Evolutionary conservation across 108 stramenopile genomes (phyloP), one percentile per base, ranked within the genome.

Genomic region (Cyclotella baltica): DNA sequence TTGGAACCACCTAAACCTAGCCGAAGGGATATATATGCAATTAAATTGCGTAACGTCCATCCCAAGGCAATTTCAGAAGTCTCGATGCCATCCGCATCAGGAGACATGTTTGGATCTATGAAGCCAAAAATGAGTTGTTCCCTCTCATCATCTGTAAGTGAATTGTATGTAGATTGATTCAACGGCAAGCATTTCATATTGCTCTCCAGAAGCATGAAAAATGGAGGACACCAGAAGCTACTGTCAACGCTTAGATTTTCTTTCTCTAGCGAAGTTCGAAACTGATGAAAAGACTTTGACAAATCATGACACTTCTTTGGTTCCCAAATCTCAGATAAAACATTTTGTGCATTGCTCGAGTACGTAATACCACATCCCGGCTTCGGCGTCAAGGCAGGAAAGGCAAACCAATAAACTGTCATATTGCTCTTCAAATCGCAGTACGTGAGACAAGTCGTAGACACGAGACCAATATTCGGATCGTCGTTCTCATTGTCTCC

Each of bases 361-460:
- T 83, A 83, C 29, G 62, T 51, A 40, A 71, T 67, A 0, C 66
- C 75, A 37, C 78, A 58, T n/a, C 77, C 77, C 29, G 69, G 35
- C n/a, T 67, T 56, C 2, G 68, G 67, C 25, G 72, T n/a, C 57
- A 96, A 65, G 2, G 91, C 85, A 15, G 95, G 95, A 75, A 93
- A 87, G 0, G 91, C 95, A 81, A 92, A 93, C 92, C 95, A 96
- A 80, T 96, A 93, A 3, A 96, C 77, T 1, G 88, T 87, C 62
- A 86, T 85, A 75, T 96, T 93, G 48, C 83, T 85, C 67, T 96
- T 96, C 35, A 96, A 64, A 73, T 96, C 91, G 20, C 89, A 87
- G 74, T 89, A 87, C 2, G 86, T 85, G 10, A 92, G 35, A 38
- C 92, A 75, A 0, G 83, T 57, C 33, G 88, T 59, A 0, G 84